These are phyloP conservation scores for Hypoxylon trugodes DNA, from an alignment of 495 filamentous ascomycete genomes.

Conservation along the genomic window DNA sequence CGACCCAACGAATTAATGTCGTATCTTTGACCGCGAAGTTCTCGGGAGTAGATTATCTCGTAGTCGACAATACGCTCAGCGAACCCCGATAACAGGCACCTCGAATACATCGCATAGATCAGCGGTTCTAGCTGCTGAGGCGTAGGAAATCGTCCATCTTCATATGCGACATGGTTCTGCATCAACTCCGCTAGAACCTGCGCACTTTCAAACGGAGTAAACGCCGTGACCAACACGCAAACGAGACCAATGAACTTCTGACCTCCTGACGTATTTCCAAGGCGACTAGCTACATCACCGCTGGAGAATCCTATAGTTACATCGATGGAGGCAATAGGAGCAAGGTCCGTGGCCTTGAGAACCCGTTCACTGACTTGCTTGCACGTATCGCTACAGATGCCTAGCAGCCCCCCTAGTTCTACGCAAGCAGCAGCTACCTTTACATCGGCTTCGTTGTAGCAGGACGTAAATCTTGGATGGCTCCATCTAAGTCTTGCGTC, in stretches of 20 bases:
- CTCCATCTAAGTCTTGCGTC: neutral
- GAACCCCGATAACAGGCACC: slow-evolving; percentile 15
- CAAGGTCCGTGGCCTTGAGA: neutral
- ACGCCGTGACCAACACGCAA: slow-evolving; percentile 18
- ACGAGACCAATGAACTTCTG: slow-evolving; percentile 9
- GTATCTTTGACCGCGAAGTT: neutral
- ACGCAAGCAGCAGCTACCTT: slow-evolving; percentile 4
- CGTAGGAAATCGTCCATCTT: neutral
- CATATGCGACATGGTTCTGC: neutral
- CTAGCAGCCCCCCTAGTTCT: slow-evolving; percentile 1
- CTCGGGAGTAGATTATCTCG: slow-evolving; percentile 2
- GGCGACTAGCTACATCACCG: neutral
- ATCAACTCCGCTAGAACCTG: slow-evolving; percentile 5
- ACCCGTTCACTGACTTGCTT: neutral
- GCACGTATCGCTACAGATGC: slow-evolving; percentile 16
- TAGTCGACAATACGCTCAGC: neutral
- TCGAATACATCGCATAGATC: neutral
- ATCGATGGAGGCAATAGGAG: neutral
- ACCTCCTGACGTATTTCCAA: neutral
- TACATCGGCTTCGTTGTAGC: neutral
- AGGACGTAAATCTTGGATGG: neutral
- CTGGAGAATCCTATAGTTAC: slow-evolving; percentile 4
- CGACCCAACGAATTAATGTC: neutral
- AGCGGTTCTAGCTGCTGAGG: slow-evolving; percentile 8
- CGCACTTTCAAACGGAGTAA: slow-evolving; percentile 1